Percentiles rank a stretch among this genome's conserved stretches.
Conservation (phyloP, 768 basidiomycete species). For the Coprinellus micaceus region DNA sequence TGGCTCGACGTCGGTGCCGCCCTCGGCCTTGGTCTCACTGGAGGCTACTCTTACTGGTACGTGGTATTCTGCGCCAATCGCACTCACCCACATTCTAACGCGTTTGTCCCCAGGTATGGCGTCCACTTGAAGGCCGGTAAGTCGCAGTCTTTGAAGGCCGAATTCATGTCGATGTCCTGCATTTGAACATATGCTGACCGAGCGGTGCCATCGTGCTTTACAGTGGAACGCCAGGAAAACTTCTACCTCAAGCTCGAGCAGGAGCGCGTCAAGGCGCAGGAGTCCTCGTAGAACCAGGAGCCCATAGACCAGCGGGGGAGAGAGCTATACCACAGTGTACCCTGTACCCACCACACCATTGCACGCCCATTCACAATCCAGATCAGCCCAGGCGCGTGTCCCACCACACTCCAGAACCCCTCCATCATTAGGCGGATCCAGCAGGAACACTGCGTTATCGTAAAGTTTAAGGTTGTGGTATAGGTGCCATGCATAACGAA, state of each 20-base stretch:
- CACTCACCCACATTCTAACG: slow-evolving; percentile 16
- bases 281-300: neutral
- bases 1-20: slow-evolving; percentile 78
- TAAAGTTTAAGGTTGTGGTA: slow-evolving; percentile 4
- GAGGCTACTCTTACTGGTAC: slow-evolving; percentile 83
- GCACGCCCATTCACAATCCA: slow-evolving; percentile 9
- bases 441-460: neutral
- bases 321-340: neutral
- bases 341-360: neutral
- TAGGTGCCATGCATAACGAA: slow-evolving; percentile 5
- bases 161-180: no score
- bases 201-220: slow-evolving; percentile 4
- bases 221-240: slow-evolving; percentile 80
- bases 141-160: no score
- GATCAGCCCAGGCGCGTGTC: slow-evolving; percentile 6
- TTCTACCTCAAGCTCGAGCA: slow-evolving; percentile 85
- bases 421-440: neutral
- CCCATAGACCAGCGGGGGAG: neutral
- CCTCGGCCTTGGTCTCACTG: slow-evolving; percentile 71
- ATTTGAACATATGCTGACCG: no score
- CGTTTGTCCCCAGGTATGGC: slow-evolving; percentile 61
- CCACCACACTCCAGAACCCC: neutral
- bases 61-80: slow-evolving; percentile 25
- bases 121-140: slow-evolving; percentile 71
- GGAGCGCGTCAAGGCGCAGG: slow-evolving; percentile 37